Percentiles rank a stretch among this genome's conserved stretches.
Conservation (phyloP, 768 basidiomycete species). For the Candolleomyces aberdarensis region DNA sequence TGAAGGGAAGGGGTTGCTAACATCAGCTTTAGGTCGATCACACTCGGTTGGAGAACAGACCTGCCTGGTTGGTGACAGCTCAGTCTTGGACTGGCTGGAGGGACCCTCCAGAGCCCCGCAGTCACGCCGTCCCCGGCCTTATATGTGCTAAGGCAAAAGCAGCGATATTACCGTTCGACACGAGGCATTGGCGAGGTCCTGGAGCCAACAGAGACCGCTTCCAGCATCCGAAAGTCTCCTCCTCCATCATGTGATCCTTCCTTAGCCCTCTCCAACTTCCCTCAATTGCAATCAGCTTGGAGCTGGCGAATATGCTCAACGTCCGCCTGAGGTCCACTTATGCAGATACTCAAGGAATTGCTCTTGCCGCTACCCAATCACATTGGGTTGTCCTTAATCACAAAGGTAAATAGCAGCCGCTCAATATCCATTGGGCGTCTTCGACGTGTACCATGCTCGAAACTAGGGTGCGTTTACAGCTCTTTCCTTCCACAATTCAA, state of each 20-base stretch:
- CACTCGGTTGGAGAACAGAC: neutral
- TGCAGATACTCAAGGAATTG: no score
- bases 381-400: no score
- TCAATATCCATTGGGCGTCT: neutral
- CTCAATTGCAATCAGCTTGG: neutral
- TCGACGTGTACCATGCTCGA: neutral
- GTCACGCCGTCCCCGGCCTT: conserved; percentile 4
- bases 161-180: conserved; percentile 7
- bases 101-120: conserved; percentile 6
- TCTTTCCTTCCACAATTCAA: neutral
- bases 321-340: neutral
- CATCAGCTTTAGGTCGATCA: neutral
- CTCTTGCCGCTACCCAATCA: no score
- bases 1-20: neutral
- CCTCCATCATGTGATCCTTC: conserved; percentile 1
- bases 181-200: conserved; percentile 10
- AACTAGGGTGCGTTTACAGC: neutral
- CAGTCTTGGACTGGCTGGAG: conserved; percentile 2
- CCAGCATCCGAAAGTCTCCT: neutral
- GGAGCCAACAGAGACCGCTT: neutral
- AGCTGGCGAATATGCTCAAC: neutral
- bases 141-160: conserved; percentile 11
- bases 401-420: neutral
- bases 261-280: neutral
- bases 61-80: conserved; percentile 9